Percentiles rank a stretch among this genome's conserved stretches.
Conservation (phyloP, 1,284 basidiomycete genomes). For the Malassezia dermatis region DNA sequence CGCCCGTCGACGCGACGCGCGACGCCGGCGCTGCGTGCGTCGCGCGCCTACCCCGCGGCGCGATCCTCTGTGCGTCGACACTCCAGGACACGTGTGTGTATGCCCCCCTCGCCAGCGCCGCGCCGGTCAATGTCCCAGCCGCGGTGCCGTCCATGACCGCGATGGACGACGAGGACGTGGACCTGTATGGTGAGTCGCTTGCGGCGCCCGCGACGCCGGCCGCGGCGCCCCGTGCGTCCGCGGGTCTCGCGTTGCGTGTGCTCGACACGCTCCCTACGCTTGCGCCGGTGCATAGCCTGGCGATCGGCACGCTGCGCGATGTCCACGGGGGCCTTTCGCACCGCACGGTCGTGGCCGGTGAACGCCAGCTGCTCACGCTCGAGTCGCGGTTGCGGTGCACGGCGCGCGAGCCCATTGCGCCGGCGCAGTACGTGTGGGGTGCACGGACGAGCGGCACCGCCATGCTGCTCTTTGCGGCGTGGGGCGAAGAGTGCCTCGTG, state of each 20-base stretch:
- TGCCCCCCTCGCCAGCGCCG: neutral
- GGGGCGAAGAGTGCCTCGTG: constrained; percentile 11
- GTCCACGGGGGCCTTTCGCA: neutral
- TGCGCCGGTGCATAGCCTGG: neutral
- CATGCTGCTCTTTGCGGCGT: constrained; percentile 3
- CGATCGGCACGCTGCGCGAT: constrained; percentile 6
- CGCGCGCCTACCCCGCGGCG: neutral
- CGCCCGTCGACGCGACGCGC: neutral
- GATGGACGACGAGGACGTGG: constrained; percentile 49
- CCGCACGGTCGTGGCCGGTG: constrained; percentile 2
- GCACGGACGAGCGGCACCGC: neutral
- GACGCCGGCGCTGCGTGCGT: constrained; percentile 4
- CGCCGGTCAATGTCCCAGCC: neutral
- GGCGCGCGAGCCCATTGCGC: neutral
- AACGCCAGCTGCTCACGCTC: constrained; percentile 2
- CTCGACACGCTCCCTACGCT: constrained; percentile 8
- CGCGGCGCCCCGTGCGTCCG: neutral
- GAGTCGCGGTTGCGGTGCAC: constrained; percentile 5
- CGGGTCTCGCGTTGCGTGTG: neutral
- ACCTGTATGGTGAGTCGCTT: constrained; percentile 44
- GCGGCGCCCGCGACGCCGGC: constrained; percentile 4
- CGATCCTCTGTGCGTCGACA: constrained; percentile 12
- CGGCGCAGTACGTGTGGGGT: constrained; percentile 9
- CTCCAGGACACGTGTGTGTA: constrained; percentile 10
- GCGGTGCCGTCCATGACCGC: neutral